phyloP scores from a whole-genome alignment of 176 grass and related monocot species.

The Puya raimondii region DNA sequence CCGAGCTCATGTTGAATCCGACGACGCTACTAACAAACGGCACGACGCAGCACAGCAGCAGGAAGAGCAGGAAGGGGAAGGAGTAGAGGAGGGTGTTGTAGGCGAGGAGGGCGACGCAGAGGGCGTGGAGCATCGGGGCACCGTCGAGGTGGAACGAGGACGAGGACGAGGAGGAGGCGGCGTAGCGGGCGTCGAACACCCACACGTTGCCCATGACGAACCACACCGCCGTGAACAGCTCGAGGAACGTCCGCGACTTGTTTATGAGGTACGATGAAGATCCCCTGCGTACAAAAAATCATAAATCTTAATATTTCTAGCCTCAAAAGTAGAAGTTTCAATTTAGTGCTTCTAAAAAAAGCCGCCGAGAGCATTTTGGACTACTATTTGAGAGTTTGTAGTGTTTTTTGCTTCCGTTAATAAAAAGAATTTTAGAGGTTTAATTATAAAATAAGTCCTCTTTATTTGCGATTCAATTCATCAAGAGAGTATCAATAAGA shows the following conservation, averaged over 20 bases:
- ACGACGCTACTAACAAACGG: slow-evolving; percentile 59
- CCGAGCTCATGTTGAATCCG: slow-evolving; percentile 90
- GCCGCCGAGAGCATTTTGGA: too few relatives aligned
- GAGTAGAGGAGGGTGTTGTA: slow-evolving; percentile 93
- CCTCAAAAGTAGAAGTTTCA: too few relatives aligned
- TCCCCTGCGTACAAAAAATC: slow-evolving; percentile 34
- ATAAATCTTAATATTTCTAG: too few relatives aligned
- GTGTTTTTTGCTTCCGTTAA: too few relatives aligned
- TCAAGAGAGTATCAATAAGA: too few relatives aligned
- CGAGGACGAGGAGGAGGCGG: slow-evolving; percentile 27
- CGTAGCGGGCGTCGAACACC: slow-evolving; percentile 81
- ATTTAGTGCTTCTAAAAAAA: too few relatives aligned
- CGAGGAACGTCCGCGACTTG: slow-evolving; percentile 74
- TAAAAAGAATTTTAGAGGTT: too few relatives aligned
- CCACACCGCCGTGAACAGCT: slow-evolving; percentile 95
- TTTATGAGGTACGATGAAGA: slow-evolving; percentile 65
- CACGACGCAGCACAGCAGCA: slow-evolving; percentile 92
- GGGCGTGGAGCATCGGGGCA: slow-evolving; percentile 63
- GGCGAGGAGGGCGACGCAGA: slow-evolving; percentile 66
- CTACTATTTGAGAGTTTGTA: too few relatives aligned
- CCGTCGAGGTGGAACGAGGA: slow-evolving; percentile 8
- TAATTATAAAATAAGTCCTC: too few relatives aligned
- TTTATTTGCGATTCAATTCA: too few relatives aligned
- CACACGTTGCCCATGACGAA: slow-evolving; percentile 99
- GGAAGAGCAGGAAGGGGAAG: slow-evolving; percentile 90